Base-by-base conservation (phyloP, 768 basidiomycete species). In the Astraeus odoratus region DNA sequence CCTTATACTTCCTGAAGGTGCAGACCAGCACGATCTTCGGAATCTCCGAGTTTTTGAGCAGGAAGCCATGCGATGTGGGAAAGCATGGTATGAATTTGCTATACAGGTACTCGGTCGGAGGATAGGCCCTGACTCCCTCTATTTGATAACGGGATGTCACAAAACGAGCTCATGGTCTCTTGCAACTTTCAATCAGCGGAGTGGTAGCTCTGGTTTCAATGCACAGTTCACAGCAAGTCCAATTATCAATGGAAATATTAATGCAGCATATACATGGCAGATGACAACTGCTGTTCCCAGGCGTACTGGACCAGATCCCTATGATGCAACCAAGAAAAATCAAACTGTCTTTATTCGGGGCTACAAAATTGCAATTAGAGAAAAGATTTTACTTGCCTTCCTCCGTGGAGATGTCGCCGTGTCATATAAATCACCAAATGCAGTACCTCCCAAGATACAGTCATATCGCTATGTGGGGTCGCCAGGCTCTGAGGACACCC, bases 331-430 rank as follows among this genome's bases (percentile, higher is more conserved):
- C 13, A 6, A 6, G n/a, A 6, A 29, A 27, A 60, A 64, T n/a
- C 65, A 66, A 39, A 42, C 51, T 19, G 53, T 64, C 18, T 61
- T 65, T 27, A 52, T 65, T 19, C 55, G 54, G 8, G 64, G 64
- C 6, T 64, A 62, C 51, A 65, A 60, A 49, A 48, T 60, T 34
- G 54, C 55, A n/a, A 15, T 56, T n/a, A 42, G 59, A 37, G 49
- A 46, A 15, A 16, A 31, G 12, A 31, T 43, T 31, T 54, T 43
- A 37, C 51, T 46, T 16, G 42, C 50, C 42, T 13, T 29, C 13
- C 27, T 29, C 13, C 13, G 6, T 29, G 27, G 27, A 13, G 27
- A 29, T 13, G 27, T 29, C 7, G 6, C 27, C 27, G 13, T 29
- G 13, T 29, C 27, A 29, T 29, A 29, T 29, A 13, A 29, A 29